Evolutionary conservation across 139 green algal genomes (phyloP).

Genomic region (Tetraselmis striata): DNA sequence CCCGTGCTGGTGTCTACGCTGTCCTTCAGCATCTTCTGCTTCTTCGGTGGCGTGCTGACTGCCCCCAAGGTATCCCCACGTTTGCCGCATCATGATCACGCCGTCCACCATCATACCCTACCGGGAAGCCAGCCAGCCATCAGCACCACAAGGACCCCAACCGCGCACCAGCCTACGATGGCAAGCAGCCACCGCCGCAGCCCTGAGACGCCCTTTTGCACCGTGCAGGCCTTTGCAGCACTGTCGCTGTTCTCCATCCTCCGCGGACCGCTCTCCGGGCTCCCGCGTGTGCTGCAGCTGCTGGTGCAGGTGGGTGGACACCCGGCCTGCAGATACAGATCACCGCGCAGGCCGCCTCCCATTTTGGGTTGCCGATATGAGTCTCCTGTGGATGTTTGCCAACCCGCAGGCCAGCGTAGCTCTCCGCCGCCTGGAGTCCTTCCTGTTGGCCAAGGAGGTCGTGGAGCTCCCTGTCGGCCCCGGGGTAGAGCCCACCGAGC

Average conservation of each 20-base stretch:
- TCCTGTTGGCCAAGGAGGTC: neutral
- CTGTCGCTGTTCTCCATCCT: constrained; percentile 19
- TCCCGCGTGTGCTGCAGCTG: constrained; percentile 1
- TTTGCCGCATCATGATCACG: too few relatives aligned
- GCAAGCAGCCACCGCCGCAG: too few relatives aligned
- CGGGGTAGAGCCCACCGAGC: too few relatives aligned
- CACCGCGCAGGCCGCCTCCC: neutral
- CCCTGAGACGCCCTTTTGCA: too few relatives aligned
- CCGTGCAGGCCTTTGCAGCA: constrained; percentile 12
- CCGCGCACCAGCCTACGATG: too few relatives aligned
- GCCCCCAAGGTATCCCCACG: too few relatives aligned
- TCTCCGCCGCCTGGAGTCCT: neutral
- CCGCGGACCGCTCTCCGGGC: constrained; percentile 1
- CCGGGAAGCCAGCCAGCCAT: too few relatives aligned
- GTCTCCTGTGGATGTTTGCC: neutral
- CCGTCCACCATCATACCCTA: too few relatives aligned
- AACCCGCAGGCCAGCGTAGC: neutral
- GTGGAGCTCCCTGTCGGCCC: neutral
- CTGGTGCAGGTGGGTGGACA: neutral
- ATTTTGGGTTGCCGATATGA: neutral
- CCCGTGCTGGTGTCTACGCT: constrained; percentile 3
- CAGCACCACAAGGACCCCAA: too few relatives aligned
- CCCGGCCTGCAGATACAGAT: neutral
- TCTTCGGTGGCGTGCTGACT: neutral
- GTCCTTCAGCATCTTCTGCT: constrained; percentile 7